Conservation (phyloP, 2,329 filamentous ascomycete species). For the Trichoderma koningiopsis region DNA sequence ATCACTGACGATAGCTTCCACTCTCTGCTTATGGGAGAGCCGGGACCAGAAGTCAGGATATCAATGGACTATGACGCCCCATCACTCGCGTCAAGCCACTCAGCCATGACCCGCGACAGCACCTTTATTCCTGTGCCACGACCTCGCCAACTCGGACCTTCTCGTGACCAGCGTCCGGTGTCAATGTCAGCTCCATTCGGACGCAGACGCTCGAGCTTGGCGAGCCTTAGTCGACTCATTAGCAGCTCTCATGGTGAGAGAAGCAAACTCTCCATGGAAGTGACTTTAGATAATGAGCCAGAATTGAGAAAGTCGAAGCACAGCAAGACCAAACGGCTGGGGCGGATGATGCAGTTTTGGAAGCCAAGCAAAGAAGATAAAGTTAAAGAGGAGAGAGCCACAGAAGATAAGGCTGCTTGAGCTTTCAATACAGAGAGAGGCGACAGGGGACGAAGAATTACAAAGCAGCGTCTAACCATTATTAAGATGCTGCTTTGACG, state of each 20-base stretch:
- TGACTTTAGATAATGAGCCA: conserved; percentile 56
- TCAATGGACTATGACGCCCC: conserved; percentile 72
- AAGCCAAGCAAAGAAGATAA: conserved; percentile 57
- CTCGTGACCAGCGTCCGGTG: conserved; percentile 60
- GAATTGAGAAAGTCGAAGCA: conserved; percentile 56
- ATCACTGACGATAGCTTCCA: conserved; percentile 70
- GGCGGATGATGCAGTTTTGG: conserved; percentile 80
- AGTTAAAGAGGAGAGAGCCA: conserved; percentile 23
- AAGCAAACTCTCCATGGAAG: conserved; percentile 73
- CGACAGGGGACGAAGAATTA: conserved; percentile 18
- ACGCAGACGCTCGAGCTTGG: conserved; percentile 73
- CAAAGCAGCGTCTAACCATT: neutral
- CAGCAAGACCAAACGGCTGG: conserved; percentile 70
- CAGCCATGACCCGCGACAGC: conserved; percentile 74
- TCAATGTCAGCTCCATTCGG: conserved; percentile 66
- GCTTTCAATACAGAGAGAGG: neutral
- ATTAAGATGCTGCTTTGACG: conserved; percentile 33
- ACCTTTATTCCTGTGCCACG: conserved; percentile 49
- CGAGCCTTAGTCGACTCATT: conserved; percentile 74
- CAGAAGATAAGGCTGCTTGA: conserved; percentile 32
- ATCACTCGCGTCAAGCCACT: conserved; percentile 73
- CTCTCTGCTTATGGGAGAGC: conserved; percentile 72
- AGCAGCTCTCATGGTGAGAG: conserved; percentile 73
- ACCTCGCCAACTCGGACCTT: conserved; percentile 49
- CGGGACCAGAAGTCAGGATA: conserved; percentile 69